Percentiles rank a stretch among this genome's conserved stretches.
Evolutionary conservation across 352 stramenopile species (phyloP).

Genomic region (Lagenidium giganteum): DNA sequence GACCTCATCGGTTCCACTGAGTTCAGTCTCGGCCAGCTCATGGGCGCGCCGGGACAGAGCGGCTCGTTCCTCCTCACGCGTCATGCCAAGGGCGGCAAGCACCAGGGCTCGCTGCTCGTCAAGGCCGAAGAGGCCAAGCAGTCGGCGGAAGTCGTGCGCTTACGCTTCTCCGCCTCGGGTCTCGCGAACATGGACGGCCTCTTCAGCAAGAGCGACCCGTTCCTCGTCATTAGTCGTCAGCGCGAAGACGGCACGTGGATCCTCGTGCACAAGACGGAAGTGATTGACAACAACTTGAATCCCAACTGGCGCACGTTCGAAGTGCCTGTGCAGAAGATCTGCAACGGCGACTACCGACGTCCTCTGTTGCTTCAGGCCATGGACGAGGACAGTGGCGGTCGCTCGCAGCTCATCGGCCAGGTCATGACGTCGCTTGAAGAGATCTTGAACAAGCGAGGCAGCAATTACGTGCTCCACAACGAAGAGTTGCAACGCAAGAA

Average conservation of each 20-base stretch:
- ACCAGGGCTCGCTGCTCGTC: slow-evolving; percentile 48
- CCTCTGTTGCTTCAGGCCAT: slow-evolving; percentile 74
- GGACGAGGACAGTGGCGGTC: slow-evolving; percentile 69
- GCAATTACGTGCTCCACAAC: slow-evolving; percentile 53
- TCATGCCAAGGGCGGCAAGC: too few relatives aligned
- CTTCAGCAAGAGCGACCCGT: slow-evolving; percentile 62
- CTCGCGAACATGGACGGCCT: slow-evolving; percentile 66
- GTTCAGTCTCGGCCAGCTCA: slow-evolving; percentile 77
- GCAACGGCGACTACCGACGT: slow-evolving; percentile 69
- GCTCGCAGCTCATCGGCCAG: slow-evolving; percentile 65
- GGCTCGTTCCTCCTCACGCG: slow-evolving; percentile 45
- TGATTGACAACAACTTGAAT: slow-evolving; percentile 71
- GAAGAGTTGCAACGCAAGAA: slow-evolving; percentile 54
- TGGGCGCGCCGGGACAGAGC: slow-evolving; percentile 67
- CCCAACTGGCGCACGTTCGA: slow-evolving; percentile 56
- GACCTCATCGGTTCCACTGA: slow-evolving; percentile 70
- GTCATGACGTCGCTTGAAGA: slow-evolving; percentile 52
- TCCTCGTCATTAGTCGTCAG: slow-evolving; percentile 49
- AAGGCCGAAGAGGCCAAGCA: slow-evolving; percentile 53
- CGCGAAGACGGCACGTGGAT: slow-evolving; percentile 54
- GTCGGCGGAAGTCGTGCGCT: slow-evolving; percentile 34
- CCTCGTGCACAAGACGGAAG: slow-evolving; percentile 58
- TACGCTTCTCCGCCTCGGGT: slow-evolving; percentile 37
- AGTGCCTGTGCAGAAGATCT: slow-evolving; percentile 62
- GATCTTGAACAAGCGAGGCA: slow-evolving; percentile 43